phyloP scores from a whole-genome alignment of 2,329 filamentous ascomycete genomes.

The Aspergillus ochraceus region DNA sequence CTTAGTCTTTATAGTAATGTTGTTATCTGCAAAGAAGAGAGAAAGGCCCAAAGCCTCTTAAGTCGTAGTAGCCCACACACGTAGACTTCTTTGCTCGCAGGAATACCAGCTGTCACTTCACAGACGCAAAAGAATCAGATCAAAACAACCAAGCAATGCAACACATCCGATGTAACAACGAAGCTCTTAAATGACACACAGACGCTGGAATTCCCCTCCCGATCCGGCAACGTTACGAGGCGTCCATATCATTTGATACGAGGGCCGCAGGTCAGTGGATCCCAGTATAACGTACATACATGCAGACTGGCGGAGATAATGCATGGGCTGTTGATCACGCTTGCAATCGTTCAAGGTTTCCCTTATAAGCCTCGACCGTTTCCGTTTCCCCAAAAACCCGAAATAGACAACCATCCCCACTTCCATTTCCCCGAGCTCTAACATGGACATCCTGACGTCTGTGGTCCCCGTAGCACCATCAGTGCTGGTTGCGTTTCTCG shows the following conservation, averaged over 20 bases:
- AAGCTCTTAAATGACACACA: background rate
- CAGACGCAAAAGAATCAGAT: background rate
- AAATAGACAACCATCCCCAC: background rate
- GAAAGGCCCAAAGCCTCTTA: no score
- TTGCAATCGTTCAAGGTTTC: background rate
- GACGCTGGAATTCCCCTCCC: slow-evolving; percentile 16
- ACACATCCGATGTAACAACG: background rate
- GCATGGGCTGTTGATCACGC: background rate
- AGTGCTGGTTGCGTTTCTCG: slow-evolving; percentile 10
- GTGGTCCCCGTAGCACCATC: background rate
- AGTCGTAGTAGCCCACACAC: background rate
- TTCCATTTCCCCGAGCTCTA: background rate
- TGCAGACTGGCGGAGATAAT: background rate
- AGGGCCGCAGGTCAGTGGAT: background rate
- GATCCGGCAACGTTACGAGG: slow-evolving; percentile 16
- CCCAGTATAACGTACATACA: background rate
- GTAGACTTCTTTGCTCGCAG: background rate
- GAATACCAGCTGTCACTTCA: background rate
- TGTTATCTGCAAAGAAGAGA: no score
- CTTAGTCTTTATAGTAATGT: no score
- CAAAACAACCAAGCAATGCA: background rate
- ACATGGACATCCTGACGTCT: slow-evolving; percentile 1
- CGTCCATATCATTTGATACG: slow-evolving; percentile 4
- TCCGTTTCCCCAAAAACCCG: background rate
- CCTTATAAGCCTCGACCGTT: background rate